Base-by-base conservation (phyloP, 129 eudicot species). In the Flaveria bidentis region DNA sequence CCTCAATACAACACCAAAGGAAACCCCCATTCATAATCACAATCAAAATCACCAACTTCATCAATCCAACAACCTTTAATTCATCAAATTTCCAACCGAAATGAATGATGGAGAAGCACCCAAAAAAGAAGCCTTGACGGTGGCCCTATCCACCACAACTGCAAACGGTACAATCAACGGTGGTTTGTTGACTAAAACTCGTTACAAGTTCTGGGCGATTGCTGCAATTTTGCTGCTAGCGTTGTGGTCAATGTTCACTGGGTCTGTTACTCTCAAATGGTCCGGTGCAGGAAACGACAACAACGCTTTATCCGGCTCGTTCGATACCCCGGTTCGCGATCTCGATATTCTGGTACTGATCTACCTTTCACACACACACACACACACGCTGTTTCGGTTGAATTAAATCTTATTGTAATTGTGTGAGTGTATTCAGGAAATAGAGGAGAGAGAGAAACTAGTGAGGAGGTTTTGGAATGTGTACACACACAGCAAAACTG, bases 211-310 rank as follows among this genome's bases (percentile, higher is more conserved):
- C 42, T 92, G 96, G 96, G 98, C 86, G 15, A 62, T 90, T 30
- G 50, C 81, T 25, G 94, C 85, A 0, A 90, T 92, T 20, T 72
- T 86, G 14, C 50, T 90, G 13, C 88, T 92, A 8, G 98, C 98
- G 11, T 53, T 90, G 17, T 92, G 96, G 98, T 92, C 98, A 5
- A 90, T 92, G 96, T 81, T 92, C 82, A 90, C 96, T 49, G 96
- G 94, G 75, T 81, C 98, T 25, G 86, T 92, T 28, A 88, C 98
- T 69, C 89, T 92, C 11, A 88, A 86, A 23, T 92, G 87, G 91
- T 88, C 96, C 65, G 66, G 86, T 51, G 79, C 88, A 69, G 83
- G 74, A 5, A 77, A 77, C 51, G 82, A 83, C 14, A 76, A 39
- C 60, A 81, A 82, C 44, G 81, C 73, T 61, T 76, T 82, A 9